Evolutionary conservation across 495 filamentous ascomycete species (phyloP).

Genomic region (Aspergillus sparsus): DNA sequence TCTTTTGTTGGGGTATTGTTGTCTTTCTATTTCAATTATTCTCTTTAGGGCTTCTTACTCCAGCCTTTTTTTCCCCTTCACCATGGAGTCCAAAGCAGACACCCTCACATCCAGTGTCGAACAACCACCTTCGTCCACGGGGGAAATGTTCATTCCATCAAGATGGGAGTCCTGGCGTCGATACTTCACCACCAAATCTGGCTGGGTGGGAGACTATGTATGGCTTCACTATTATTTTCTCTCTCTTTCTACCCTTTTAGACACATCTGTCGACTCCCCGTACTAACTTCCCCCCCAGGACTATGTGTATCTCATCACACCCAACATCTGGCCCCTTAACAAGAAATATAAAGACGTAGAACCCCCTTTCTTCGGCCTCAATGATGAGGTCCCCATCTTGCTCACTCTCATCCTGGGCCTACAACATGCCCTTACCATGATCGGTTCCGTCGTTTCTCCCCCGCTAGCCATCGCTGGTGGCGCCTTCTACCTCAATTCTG

Average conservation of each 20-base stretch:
- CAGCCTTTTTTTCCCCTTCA: too few species aligned
- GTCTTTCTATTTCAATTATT: neutral
- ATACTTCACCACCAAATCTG: slow-evolving; percentile 13
- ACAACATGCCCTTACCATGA: slow-evolving; percentile 63
- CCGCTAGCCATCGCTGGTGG: slow-evolving; percentile 71
- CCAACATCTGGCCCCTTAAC: slow-evolving; percentile 74
- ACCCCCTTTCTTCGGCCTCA: slow-evolving; percentile 81
- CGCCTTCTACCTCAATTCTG: slow-evolving; percentile 62
- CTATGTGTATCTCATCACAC: slow-evolving; percentile 70
- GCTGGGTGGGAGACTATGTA: slow-evolving; percentile 20
- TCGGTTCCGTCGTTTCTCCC: slow-evolving; percentile 63
- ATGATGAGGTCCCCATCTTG: slow-evolving; percentile 76
- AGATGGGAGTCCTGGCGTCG: slow-evolving; percentile 13
- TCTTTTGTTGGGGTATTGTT: neutral
- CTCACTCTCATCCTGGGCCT: slow-evolving; percentile 68
- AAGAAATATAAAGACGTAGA: slow-evolving; percentile 55
- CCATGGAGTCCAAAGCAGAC: slow-evolving; percentile 12
- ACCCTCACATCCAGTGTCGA: slow-evolving; percentile 5
- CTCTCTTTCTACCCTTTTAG: neutral
- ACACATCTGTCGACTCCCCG: neutral
- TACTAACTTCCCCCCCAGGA: slow-evolving; percentile 40
- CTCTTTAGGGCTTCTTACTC: too few species aligned
- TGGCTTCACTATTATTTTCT: neutral
- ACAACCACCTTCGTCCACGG: neutral
- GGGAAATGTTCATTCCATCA: neutral